These are phyloP conservation scores for Lactarius trivialis DNA, from an alignment of 768 basidiomycete species.

Conservation along the genomic window DNA sequence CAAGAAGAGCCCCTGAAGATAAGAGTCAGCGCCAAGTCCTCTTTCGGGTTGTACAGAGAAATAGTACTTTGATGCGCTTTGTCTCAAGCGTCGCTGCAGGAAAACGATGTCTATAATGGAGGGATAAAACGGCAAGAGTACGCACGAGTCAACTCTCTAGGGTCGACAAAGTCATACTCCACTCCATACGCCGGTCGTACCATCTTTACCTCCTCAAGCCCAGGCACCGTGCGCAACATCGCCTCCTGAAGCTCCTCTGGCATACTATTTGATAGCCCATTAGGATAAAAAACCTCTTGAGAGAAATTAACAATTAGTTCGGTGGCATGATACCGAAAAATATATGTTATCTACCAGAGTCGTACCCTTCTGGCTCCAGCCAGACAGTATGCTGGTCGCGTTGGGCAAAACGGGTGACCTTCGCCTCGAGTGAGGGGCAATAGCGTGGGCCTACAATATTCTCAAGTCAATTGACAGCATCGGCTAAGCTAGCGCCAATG, in stretches of 20 bases:
- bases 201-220: conserved; percentile 80
- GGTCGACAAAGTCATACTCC: conserved; percentile 88
- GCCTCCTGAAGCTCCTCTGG: conserved; percentile 79
- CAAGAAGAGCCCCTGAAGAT: conserved; percentile 34
- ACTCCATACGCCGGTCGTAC: conserved; percentile 85
- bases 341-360: conserved; percentile 51
- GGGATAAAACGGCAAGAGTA: conserved; percentile 17
- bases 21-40: not conserved
- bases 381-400: conserved; percentile 71
- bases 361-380: conserved; percentile 91
- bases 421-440: conserved; percentile 86
- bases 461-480: not conserved
- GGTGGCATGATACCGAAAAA: not conserved
- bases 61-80: conserved; percentile 62
- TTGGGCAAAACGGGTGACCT: conserved; percentile 71
- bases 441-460: conserved; percentile 67
- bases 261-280: conserved; percentile 82
- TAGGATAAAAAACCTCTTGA: conserved; percentile 81
- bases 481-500: not conserved
- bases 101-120: not conserved
- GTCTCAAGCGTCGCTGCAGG: conserved; percentile 68
- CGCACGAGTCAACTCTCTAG: conserved; percentile 69
- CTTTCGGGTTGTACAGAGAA: not conserved
- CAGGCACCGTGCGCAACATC: conserved; percentile 80
- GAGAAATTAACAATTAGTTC: not conserved